Evolutionary conservation across 257 asterid genomes (phyloP), one percentile per base, ranked within the genome.

Genomic region (Salvia hispanica): DNA sequence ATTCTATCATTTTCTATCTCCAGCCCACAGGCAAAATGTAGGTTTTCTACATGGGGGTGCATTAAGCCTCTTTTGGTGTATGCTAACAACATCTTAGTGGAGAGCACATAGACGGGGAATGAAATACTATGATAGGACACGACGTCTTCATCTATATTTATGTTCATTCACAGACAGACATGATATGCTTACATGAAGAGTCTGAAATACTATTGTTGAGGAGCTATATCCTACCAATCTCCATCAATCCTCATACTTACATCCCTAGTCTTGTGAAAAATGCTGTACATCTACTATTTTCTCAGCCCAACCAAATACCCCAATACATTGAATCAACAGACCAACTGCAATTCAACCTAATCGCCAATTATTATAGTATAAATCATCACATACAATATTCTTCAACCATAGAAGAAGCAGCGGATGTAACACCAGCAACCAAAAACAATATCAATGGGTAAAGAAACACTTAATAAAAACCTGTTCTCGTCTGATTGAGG

Each of bases 401-500:
- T 59, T 51, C 12, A 15, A n/a, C n/a, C n/a, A n/a, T n/a, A n/a
- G n/a, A n/a, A n/a, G n/a, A n/a, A n/a, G n/a, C n/a, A n/a, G n/a
- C n/a, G n/a, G 46, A 21, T 13, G 12, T 5, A 15, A 6, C 57
- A 21, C 31, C 31, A 25, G 31, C 31, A 25, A 25, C 31, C 10
- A 9, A 7, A 10, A 55, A 28, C 4, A 28, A 40, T 25, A 25
- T 25, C 11, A 7, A 8, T 9, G 16, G 33, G 33, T 0, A 25
- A 25, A 25, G 36, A 63, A 3, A n/a, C n/a, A n/a, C n/a, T n/a
- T n/a, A n/a, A n/a, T n/a, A n/a, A n/a, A n/a, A n/a, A 90, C 98
- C 97, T 86, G 84, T 92, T 92, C 81, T 92, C 97, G 73, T 93
- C 96, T 4, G 97, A 90, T 48, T 93, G 89, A 13, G 95, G 95